These are phyloP conservation scores for Thalassia testudinum DNA, from an alignment of 116 monocot genomes.

Conservation along the genomic window DNA sequence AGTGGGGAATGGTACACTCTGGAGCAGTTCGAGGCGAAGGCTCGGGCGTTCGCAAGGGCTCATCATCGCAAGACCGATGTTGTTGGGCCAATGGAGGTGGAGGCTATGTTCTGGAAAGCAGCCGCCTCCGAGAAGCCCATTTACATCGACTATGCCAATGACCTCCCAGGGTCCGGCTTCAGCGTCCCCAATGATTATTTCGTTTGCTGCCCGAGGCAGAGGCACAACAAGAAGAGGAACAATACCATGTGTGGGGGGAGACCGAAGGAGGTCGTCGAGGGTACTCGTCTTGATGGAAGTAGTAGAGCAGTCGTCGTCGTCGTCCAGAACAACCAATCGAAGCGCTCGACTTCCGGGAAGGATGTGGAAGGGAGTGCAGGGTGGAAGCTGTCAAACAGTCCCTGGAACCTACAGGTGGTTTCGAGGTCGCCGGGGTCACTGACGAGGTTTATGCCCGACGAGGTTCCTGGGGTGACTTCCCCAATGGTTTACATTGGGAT, in stretches of 20 bases:
- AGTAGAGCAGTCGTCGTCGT: neutral
- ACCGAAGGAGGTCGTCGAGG: neutral
- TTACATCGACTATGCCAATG: constrained; percentile 85
- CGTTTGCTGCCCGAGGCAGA: constrained; percentile 1
- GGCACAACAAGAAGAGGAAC: constrained; percentile 14
- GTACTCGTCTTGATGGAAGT: neutral
- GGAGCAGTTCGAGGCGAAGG: constrained; percentile 87
- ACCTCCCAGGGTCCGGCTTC: constrained; percentile 93
- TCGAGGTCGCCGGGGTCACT: constrained; percentile 81
- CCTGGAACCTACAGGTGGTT: constrained; percentile 90
- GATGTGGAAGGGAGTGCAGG: constrained; percentile 34
- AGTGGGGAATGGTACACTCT: constrained; percentile 75
- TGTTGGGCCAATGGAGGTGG: constrained; percentile 37
- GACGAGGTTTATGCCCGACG: constrained; percentile 89
- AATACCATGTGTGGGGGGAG: neutral
- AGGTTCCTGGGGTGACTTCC: constrained; percentile 87
- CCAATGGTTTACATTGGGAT: constrained; percentile 97
- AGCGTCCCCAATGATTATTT: constrained; percentile 16
- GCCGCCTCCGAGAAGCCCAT: constrained; percentile 65
- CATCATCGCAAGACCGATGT: constrained; percentile 31
- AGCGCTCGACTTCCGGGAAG: neutral
- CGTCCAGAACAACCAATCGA: neutral
- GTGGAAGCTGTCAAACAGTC: constrained; percentile 72
- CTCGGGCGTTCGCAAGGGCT: constrained; percentile 38
- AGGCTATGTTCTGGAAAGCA: constrained; percentile 75